phyloP scores from a whole-genome alignment of 1,284 basidiomycete genomes.

The Abortiporus biennis region DNA sequence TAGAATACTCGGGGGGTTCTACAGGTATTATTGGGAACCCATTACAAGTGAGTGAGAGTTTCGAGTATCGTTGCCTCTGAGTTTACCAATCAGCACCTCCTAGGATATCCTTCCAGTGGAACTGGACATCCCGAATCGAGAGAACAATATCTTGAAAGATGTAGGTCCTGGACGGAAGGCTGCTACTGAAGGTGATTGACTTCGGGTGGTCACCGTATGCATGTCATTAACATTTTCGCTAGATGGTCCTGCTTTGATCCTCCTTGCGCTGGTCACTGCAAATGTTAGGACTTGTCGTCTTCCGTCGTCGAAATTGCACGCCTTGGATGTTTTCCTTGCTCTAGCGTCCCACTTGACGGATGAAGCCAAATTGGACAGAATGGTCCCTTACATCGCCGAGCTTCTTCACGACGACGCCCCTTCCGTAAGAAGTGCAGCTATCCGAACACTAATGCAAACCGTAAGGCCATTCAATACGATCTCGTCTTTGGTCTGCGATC shows the following conservation, averaged over 20 bases:
- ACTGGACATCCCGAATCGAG: conserved; percentile 66
- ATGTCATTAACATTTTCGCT: conserved; percentile 4
- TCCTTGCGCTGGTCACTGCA: conserved; percentile 82
- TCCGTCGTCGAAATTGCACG: conserved; percentile 83
- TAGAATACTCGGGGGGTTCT: conserved; percentile 38
- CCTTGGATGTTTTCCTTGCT: conserved; percentile 85
- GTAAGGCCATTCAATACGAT: conserved; percentile 39
- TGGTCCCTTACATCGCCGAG: conserved; percentile 90
- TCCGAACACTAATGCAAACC: conserved; percentile 81
- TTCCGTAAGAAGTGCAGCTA: conserved; percentile 72
- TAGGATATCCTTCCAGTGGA: conserved; percentile 77
- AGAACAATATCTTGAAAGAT: conserved; percentile 42
- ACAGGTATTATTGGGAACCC: conserved; percentile 39
- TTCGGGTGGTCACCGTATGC: neutral
- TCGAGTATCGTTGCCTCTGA: neutral
- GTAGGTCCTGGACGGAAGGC: conserved; percentile 41
- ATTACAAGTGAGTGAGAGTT: conserved; percentile 44
- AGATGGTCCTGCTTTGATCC: conserved; percentile 79
- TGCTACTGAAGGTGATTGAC: conserved; percentile 52
- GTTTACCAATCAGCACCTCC: neutral
- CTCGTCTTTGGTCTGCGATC: conserved; percentile 7
- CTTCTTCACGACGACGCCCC: conserved; percentile 83
- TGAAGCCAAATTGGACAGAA: conserved; percentile 92
- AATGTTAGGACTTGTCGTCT: conserved; percentile 87
- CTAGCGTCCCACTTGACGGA: conserved; percentile 83